phyloP scores from a whole-genome alignment of 192 early-diverging fungal species.

The Coemansia sp. region DNA sequence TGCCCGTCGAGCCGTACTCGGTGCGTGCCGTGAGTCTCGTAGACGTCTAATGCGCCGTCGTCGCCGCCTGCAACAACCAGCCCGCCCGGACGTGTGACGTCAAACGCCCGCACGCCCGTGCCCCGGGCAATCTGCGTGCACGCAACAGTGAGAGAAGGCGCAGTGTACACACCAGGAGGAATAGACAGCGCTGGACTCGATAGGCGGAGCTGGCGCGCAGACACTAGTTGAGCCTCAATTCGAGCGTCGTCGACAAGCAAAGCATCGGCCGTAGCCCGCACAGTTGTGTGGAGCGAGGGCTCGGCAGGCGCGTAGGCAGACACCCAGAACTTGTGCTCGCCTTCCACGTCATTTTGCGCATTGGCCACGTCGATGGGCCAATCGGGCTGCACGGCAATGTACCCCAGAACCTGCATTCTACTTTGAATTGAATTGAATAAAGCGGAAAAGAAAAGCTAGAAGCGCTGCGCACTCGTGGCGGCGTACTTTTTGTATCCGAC shows the following conservation, averaged over 20 bases:
- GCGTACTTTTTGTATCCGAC: constrained; percentile 53
- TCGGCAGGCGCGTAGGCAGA: constrained; percentile 35
- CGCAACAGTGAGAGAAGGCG: constrained; percentile 14
- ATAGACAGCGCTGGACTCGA: constrained; percentile 19
- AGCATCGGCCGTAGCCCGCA: constrained; percentile 9
- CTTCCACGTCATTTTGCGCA: constrained; percentile 22
- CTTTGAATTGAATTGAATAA: no score
- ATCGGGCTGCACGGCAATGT: constrained; percentile 54
- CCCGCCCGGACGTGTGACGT: constrained; percentile 36
- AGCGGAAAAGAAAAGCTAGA: constrained; percentile 17
- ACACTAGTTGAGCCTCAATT: constrained; percentile 23
- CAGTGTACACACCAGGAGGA: constrained; percentile 20
- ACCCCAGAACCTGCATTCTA: constrained; percentile 28
- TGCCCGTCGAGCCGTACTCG: constrained; percentile 57
- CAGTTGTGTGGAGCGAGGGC: constrained; percentile 34
- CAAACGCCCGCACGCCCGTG: constrained; percentile 37
- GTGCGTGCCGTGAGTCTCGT: constrained; percentile 28
- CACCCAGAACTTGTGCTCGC: constrained; percentile 46
- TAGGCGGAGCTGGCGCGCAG: constrained; percentile 29
- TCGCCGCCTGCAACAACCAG: constrained; percentile 42
- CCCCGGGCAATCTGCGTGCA: constrained; percentile 34
- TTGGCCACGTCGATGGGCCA: constrained; percentile 46
- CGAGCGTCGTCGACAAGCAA: constrained; percentile 6
- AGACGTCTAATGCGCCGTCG: constrained; percentile 42
- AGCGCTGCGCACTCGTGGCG: constrained; percentile 46